phyloP scores from a whole-genome alignment of 495 filamentous ascomycete genomes.

The Amphirosellinia nigrospora region DNA sequence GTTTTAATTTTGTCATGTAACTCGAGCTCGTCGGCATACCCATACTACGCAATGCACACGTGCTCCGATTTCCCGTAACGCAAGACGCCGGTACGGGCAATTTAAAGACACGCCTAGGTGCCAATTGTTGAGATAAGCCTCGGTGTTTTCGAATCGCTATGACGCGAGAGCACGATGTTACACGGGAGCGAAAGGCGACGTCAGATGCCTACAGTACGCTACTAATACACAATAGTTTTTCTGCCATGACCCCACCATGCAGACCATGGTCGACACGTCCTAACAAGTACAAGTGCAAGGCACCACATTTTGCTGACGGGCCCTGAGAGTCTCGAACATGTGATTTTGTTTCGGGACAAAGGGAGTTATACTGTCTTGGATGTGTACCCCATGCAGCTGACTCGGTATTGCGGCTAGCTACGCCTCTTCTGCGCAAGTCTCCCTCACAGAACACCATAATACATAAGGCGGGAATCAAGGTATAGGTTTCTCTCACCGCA shows the following conservation, averaged over 20 bases:
- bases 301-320: constrained; percentile 19
- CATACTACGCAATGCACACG: background rate
- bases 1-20: constrained; percentile 2
- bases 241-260: background rate
- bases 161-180: constrained; percentile 12
- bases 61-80: background rate
- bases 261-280: background rate
- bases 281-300: background rate
- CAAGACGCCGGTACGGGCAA: background rate
- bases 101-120: background rate
- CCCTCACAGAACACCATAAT: constrained; percentile 15
- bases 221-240: constrained; percentile 12
- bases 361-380: background rate
- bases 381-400: constrained; percentile 30
- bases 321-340: constrained; percentile 13
- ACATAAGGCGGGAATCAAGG: constrained; percentile 27
- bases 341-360: constrained; percentile 13
- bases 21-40: background rate
- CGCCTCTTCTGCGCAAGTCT: constrained; percentile 23
- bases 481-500: constrained; percentile 18
- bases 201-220: constrained; percentile 13
- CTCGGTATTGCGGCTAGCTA: constrained; percentile 31
- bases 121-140: background rate
- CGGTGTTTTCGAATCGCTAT: background rate
- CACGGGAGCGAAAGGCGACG: background rate